Base-by-base conservation (phyloP, 371 early-diverging fungal species). In the Mucor piriformis region DNA sequence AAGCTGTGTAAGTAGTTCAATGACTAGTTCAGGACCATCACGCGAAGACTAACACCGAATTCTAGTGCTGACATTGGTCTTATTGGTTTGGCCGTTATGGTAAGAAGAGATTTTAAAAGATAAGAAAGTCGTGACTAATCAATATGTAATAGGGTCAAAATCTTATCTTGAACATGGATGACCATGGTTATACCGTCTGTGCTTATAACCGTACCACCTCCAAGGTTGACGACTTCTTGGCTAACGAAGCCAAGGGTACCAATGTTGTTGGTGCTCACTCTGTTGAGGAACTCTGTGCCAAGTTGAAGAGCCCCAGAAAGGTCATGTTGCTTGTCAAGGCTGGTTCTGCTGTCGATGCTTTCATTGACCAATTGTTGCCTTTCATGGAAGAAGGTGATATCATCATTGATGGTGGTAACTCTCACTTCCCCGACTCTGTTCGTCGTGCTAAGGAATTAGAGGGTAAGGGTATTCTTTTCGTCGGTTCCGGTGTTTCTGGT, bases 71-170 rank as follows among this genome's bases (percentile, higher is more conserved):
- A 99, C 81, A 93, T 99, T 71, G 99, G 99, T 76, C 91, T 99
- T 68, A 97, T 99, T 74, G 99, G 99, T 73, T 85, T 99, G 78
- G 99, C 99, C 76, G 98, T 98, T 71, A 99, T 99, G 99, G 96
- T 96, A 88, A 62, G 64, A n/a, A 25, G 12, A n/a, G 10, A n/a
- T 15, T 12, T 32, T 50, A 4, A 21, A 27, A 40, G 25, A 53
- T 53, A 53, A 53, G 23, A 50, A 34, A 34, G 27, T 18, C 29
- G 51, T 29, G 43, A 33, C 29, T 49, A 49, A 12, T 47, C 1
- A 24, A 25, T 15, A 16, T 15, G 21, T 24, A 18, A 38, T 54
- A 55, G 99, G 99, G 99, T 69, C 96, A 96, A 81, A 99, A 97
- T 86, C 82, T 99, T 65, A 93, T 98, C 69, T 84, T 98, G 54